These are phyloP conservation scores for Pyropia haitanensis DNA, from an alignment of 23 red algal genomes.

Conservation along the genomic window DNA sequence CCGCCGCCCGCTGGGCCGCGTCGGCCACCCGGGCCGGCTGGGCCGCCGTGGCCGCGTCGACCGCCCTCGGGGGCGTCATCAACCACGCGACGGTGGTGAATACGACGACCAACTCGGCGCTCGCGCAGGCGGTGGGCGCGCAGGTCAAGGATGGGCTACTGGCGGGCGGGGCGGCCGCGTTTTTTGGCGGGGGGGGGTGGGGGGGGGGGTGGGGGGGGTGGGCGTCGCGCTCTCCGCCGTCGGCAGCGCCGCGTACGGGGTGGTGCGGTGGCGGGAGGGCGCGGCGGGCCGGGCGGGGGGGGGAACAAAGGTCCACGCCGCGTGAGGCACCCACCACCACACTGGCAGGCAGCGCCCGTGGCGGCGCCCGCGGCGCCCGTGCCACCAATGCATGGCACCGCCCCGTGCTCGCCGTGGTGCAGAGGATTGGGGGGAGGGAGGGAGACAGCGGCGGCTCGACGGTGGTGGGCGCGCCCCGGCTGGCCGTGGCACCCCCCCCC, in stretches of 20 bases:
- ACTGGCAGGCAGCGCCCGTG: no score
- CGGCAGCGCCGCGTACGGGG: slow-evolving; percentile 36
- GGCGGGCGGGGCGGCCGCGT: slow-evolving; percentile 17
- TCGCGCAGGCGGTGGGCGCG: slow-evolving; percentile 78
- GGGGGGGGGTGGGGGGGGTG: slow-evolving; percentile 21
- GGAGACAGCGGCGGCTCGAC: no score
- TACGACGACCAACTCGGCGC: slow-evolving; percentile 81
- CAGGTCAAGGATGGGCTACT: slow-evolving; percentile 78
- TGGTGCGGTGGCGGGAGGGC: not conserved
- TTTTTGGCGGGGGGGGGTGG: slow-evolving; percentile 44
- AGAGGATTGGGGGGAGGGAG: no score
- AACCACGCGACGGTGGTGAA: slow-evolving; percentile 86
- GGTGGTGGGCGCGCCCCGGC: no score
- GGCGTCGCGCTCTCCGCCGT: slow-evolving; percentile 37
- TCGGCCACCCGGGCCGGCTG: not conserved
- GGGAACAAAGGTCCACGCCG: no score
- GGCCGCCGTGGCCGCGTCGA: slow-evolving; percentile 33
- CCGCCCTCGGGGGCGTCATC: slow-evolving; percentile 59
- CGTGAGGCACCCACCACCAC: no score
- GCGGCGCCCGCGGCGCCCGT: no score
- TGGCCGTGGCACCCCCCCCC: no score
- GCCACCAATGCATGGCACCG: no score
- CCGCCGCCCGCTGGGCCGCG: not conserved
- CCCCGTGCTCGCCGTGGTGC: no score
- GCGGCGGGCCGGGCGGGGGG: no score